Base-by-base conservation (phyloP, 2,329 filamentous ascomycete genomes). In the Fusarium pseudonygamai region DNA sequence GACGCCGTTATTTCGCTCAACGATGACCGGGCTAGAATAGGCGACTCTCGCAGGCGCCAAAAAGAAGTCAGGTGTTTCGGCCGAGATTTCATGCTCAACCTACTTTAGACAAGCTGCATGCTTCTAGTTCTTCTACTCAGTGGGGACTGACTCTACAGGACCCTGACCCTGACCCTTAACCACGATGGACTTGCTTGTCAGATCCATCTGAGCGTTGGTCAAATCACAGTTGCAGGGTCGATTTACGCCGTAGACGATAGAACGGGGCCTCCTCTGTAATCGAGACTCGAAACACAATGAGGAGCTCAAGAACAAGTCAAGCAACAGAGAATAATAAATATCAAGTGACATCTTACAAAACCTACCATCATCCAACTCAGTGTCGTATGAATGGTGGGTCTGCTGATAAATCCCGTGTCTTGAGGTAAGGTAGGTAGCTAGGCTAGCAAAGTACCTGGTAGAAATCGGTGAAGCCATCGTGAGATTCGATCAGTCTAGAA, bases 61-160 rank as follows among this genome's bases (percentile, higher is more conserved):
- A 62, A 62, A 73, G 47, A 28, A 58, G 71, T 74, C 71, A 74
- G 53, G 71, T 74, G 71, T 74, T 69, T 74, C 71, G 71, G 71
- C 71, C 71, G 71, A 74, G 67, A 74, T 74, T 73, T 64, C 64
- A 47, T 49, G 58, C 63, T 74, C 58, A 70, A 55, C 42, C 71
- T 47, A 40, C 55, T 72, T 74, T 73, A 40, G 71, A 72, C 71
- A 72, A 65, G 71, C 71, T 52, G 71, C 71, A 73, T 67, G 49
- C 49, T 64, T 64, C 57, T 69, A 59, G 39, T 65, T 64, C 60
- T 66, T 47, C 63, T 37, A 67, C 36, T 43, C 49, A 52, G 66
- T 69, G 65, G 66, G 36, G 45, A 57, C 45, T 57, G 34, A 55
- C 50, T 53, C 50, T 49, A 59, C 39, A 50, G 58, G 43, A 64